Percentiles rank a stretch among this genome's conserved stretches.
Conservation (phyloP, 164 flowering plant species). For the Piper longum region DNA sequence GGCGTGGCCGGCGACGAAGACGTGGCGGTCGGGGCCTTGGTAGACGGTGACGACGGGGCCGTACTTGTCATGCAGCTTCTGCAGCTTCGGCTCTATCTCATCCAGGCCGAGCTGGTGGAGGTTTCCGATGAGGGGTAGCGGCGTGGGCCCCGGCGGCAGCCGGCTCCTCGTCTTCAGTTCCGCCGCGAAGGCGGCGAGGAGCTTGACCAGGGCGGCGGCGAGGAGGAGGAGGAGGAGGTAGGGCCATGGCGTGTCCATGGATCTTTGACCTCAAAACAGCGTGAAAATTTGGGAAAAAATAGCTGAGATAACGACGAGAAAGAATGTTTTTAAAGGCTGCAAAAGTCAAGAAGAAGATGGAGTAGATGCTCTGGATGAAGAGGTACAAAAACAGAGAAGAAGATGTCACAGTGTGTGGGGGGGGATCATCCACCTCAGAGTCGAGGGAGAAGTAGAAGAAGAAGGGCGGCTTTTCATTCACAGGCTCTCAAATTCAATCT, state of each 20-base stretch:
- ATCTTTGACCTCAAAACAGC: too few relatives aligned
- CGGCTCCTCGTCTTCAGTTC: neutral
- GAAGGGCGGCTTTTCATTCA: too few relatives aligned
- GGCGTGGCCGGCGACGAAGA: conserved; percentile 20
- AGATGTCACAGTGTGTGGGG: neutral
- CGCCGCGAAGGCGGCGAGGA: neutral
- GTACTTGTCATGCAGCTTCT: conserved; percentile 13
- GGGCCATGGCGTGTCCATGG: neutral
- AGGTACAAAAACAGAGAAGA: neutral
- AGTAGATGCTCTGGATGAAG: neutral
- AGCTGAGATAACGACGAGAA: too few relatives aligned
- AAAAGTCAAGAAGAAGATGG: neutral
- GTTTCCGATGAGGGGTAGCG: conserved; percentile 19
- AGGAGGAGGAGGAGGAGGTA: neutral
- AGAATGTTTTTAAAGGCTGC: neutral
- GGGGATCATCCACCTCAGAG: neutral
- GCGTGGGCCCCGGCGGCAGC: conserved; percentile 37
- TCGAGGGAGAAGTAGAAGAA: too few relatives aligned
- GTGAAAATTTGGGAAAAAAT: neutral
- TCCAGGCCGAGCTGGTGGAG: conserved; percentile 8
- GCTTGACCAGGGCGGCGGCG: neutral
- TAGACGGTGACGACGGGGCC: conserved; percentile 36
- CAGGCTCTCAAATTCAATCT: too few relatives aligned
- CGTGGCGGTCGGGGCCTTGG: conserved; percentile 14
- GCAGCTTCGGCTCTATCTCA: conserved; percentile 16